Base-by-base conservation (phyloP, 1,284 basidiomycete genomes). In the Cryptococcus jaspeensis region DNA sequence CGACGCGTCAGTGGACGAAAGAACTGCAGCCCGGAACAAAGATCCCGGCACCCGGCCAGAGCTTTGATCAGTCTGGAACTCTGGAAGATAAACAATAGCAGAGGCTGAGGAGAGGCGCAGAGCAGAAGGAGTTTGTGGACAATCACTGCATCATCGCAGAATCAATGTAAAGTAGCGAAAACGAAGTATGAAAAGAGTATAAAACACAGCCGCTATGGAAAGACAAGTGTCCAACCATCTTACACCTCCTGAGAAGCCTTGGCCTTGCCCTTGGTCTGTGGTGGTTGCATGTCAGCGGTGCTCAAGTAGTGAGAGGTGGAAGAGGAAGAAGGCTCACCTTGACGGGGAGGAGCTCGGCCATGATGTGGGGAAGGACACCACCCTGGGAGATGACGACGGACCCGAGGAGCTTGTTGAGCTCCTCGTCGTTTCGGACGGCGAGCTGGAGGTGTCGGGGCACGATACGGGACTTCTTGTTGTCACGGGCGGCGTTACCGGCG, bases 401-500 rank as follows among this genome's bases (percentile, higher is more conserved):
- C 49, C 90, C 90, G 47, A 93, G 58, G 59, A 71, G 64, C 61
- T 66, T 69, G 69, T 64, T 73, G 58, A 78, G 69, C 85, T 90
- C 88, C 70, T 90, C 88, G 60, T 90, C 89, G 77, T 90, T 90
- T 65, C 90, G 84, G 78, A 94, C 91, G 66, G 90, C 91, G 61
- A 93, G 87, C 76, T 92, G 90, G 58, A 93, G 77, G 79, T 93
- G 90, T 75, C 91, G 85, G 58, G 91, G 91, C 16, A 92, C 88
- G 74, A 93, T 92, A 86, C 90, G 90, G 72, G 89, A 88, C 83
- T 92, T 83, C 72, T 78, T 75, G 72, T 78, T 78, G 77, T 80
- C 78, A 65, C 78, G 77, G 69, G 80, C 76, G 47, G 88, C 89
- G 80, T 90, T 90, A 56, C 90, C 90, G 51, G 90, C 89, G 53